Conservation (phyloP, 2,329 filamentous ascomycete genomes). For the Seiridium unicorne region DNA sequence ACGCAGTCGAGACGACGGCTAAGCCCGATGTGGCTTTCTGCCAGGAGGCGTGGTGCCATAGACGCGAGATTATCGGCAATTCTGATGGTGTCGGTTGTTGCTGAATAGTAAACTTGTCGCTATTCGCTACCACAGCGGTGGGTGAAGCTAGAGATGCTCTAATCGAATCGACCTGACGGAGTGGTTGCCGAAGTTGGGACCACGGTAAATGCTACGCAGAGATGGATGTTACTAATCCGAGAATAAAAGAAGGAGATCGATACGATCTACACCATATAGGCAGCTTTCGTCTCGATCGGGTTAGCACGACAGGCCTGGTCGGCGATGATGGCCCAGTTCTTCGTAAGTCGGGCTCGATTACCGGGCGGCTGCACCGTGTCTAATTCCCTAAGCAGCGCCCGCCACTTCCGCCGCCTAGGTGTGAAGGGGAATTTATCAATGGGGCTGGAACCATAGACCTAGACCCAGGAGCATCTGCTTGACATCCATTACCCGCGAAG, state of each 20-base stretch:
- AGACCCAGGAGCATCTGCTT: neutral
- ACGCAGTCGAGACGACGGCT: neutral
- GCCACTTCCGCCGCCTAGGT: neutral
- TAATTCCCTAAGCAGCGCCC: neutral
- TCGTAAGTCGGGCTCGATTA: slow-evolving; percentile 1
- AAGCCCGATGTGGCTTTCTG: neutral
- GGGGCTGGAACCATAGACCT: neutral
- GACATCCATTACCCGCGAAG: neutral
- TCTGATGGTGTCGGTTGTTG: neutral
- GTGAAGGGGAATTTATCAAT: neutral
- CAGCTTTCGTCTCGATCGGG: neutral
- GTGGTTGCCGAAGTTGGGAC: slow-evolving; percentile 2
- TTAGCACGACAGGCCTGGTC: neutral
- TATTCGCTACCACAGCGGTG: slow-evolving; percentile 7
- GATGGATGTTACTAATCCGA: slow-evolving; percentile 2
- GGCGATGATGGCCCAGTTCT: neutral
- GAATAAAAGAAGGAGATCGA: neutral
- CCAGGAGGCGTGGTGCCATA: neutral
- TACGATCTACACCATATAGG: slow-evolving; percentile 1
- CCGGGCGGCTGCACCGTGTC: neutral
- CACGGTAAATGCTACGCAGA: neutral
- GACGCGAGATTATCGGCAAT: neutral
- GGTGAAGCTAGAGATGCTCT: slow-evolving; percentile 4
- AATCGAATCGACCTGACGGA: slow-evolving; percentile 4
- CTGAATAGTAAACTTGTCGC: neutral